phyloP scores from a whole-genome alignment of 805 yeast genomes.

The Spathaspora passalidarum region DNA sequence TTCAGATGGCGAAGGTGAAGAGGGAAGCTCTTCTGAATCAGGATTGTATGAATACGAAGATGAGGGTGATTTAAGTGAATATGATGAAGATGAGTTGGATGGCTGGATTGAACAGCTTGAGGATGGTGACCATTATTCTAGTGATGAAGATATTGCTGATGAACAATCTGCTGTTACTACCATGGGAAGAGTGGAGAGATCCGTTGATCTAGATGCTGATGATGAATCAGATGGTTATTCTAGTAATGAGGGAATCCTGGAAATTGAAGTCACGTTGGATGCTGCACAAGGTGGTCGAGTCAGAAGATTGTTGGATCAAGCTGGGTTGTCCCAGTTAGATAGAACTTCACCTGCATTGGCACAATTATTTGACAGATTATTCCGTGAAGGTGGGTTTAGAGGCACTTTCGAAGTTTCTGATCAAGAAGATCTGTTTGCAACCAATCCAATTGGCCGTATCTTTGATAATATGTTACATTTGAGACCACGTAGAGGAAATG shows the following conservation, averaged over 20 bases:
- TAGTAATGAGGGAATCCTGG: conserved; percentile 20
- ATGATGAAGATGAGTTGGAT: conserved; percentile 36
- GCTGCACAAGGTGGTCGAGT: conserved; percentile 4
- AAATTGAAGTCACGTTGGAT: conserved; percentile 17
- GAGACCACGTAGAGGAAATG: conserved; percentile 7
- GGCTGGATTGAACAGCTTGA: conserved; percentile 41
- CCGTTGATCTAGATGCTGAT: conserved; percentile 12
- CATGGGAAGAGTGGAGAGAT: conserved; percentile 9
- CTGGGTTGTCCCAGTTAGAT: conserved; percentile 6
- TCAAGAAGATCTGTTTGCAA: conserved; percentile 6
- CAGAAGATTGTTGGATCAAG: conserved; percentile 12
- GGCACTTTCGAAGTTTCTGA: conserved; percentile 22
- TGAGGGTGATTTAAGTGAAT: conserved; percentile 30
- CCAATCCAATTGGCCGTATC: conserved; percentile 21
- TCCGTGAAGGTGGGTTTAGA: conserved; percentile 14
- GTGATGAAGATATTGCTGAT: conserved; percentile 11
- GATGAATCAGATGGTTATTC: conserved; percentile 17
- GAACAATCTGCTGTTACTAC: conserved; percentile 4
- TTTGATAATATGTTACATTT: conserved; percentile 18
- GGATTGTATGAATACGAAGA: conserved; percentile 15
- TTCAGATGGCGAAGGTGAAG: conserved; percentile 23
- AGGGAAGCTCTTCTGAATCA: conserved; percentile 12
- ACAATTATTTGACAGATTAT: conserved; percentile 11
- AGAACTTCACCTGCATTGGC: conserved; percentile 12
- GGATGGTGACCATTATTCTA: conserved; percentile 19